A percentile compares a stretch with the other conserved stretches of the same genome.
These are phyloP conservation scores for Obba rivulosa DNA, from an alignment of 768 basidiomycete species.

Conservation along the genomic window DNA sequence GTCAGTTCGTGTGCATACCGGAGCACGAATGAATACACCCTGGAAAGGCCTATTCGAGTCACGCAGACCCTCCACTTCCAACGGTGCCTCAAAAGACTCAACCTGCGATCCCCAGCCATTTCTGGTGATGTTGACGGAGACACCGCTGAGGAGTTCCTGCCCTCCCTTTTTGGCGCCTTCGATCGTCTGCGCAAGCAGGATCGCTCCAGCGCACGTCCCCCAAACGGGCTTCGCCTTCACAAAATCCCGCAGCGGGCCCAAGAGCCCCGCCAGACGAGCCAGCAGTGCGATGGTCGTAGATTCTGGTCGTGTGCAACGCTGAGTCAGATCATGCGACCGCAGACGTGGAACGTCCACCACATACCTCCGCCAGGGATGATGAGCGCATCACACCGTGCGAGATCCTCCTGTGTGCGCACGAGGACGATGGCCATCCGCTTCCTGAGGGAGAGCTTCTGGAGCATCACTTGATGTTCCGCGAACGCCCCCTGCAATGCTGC, in stretches of 20 bases:
- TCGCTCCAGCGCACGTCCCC: conserved; percentile 97
- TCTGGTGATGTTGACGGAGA: conserved; percentile 73
- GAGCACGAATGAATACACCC: conserved; percentile 92
- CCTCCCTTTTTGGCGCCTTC: conserved; percentile 81
- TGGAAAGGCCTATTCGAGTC: conserved; percentile 60
- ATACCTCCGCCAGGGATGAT: conserved; percentile 90
- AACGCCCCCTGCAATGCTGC: conserved; percentile 92
- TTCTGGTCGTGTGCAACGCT: conserved; percentile 40
- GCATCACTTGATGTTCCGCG: conserved; percentile 72
- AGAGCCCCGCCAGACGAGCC: conserved; percentile 65
- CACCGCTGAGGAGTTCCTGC: conserved; percentile 78
- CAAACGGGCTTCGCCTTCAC: conserved; percentile 73
- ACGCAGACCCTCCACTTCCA: conserved; percentile 59
- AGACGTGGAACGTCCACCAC: conserved; percentile 10
- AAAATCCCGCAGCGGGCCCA: conserved; percentile 76
- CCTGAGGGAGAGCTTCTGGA: conserved; percentile 50
- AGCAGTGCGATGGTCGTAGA: conserved; percentile 88
- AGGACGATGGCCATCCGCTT: conserved; percentile 43
- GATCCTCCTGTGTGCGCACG: conserved; percentile 73
- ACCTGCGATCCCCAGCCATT: conserved; percentile 96
- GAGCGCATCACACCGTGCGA: conserved; percentile 72
- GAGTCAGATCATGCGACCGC: background rate
- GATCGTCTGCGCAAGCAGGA: conserved; percentile 71
- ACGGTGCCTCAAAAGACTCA: conserved; percentile 84
- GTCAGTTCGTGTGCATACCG: conserved; percentile 40